phyloP scores from a whole-genome alignment of 179 eudicot species.

The Nepenthes alata region DNA sequence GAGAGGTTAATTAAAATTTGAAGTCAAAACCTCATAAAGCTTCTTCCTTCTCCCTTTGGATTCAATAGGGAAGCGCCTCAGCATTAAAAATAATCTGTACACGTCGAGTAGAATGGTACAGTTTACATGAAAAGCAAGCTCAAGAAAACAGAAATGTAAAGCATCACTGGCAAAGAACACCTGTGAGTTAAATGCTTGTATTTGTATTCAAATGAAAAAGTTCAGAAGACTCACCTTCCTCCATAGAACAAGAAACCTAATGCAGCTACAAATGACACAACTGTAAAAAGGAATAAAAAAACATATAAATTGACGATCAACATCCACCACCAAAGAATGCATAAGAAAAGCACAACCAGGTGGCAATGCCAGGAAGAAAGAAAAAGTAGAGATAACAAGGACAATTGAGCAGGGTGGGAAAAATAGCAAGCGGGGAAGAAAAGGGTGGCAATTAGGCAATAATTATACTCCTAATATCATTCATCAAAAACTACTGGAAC shows the following conservation, averaged over 20 bases:
- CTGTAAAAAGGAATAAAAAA: conserved; percentile 31
- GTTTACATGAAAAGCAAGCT: neutral
- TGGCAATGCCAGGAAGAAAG: no score
- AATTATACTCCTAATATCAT: no score
- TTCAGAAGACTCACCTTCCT: conserved; percentile 47
- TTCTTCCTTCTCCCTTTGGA: conserved; percentile 87
- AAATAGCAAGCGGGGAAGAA: no score
- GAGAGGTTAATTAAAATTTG: neutral
- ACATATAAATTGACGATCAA: conserved; percentile 6
- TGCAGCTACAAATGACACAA: conserved; percentile 61
- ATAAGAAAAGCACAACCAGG: no score
- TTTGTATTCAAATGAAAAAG: neutral
- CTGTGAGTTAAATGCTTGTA: neutral
- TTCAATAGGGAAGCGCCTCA: conserved; percentile 82
- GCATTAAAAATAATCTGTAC: conserved; percentile 68
- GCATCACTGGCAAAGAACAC: neutral
- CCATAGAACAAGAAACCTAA: conserved; percentile 75
- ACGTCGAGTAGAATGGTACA: neutral
- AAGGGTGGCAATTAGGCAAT: no score
- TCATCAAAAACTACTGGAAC: no score
- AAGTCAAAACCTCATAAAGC: conserved; percentile 60
- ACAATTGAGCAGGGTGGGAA: no score
- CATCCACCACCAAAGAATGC: no score
- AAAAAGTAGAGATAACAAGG: no score
- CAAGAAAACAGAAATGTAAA: neutral